Evolutionary conservation across 1,284 basidiomycete species (phyloP).

Genomic region (Amylostereum areolatum): DNA sequence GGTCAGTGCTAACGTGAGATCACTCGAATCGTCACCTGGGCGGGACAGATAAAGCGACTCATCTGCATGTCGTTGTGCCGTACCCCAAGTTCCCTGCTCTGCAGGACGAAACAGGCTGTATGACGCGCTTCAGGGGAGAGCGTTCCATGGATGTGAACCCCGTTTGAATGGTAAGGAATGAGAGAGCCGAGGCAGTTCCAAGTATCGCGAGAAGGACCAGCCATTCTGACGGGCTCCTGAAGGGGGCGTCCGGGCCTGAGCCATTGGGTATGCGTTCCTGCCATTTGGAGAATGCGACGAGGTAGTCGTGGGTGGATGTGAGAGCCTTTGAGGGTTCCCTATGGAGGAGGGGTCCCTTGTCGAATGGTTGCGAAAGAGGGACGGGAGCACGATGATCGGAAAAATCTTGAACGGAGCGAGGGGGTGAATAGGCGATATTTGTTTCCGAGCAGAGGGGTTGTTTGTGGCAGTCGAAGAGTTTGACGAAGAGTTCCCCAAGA

Average conservation of each 20-base stretch:
- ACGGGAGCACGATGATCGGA: conserved; percentile 7
- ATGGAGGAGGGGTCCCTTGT: conserved; percentile 11
- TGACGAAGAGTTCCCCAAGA: conserved; percentile 17
- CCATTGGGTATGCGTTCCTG: conserved; percentile 13
- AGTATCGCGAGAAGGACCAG: conserved; percentile 15
- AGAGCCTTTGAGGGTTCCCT: conserved; percentile 14
- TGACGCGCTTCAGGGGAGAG: conserved; percentile 17
- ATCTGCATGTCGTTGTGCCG: conserved; percentile 19
- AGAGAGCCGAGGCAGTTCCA: conserved; percentile 16
- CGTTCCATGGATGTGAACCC: conserved; percentile 17
- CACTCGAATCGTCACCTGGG: conserved; percentile 11
- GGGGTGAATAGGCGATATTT: conserved; percentile 14
- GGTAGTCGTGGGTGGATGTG: conserved; percentile 17
- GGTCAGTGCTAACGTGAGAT: conserved; percentile 13
- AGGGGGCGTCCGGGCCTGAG: background rate
- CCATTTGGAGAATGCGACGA: conserved; percentile 17
- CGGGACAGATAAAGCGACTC: conserved; percentile 17
- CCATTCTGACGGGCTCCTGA: conserved; percentile 7
- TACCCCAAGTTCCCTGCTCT: conserved; percentile 15
- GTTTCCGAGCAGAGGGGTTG: conserved; percentile 16
- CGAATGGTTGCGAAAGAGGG: conserved; percentile 17
- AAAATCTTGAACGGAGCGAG: conserved; percentile 2
- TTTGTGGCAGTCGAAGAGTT: conserved; percentile 19
- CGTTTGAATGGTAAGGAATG: conserved; percentile 19
- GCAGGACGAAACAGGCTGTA: conserved; percentile 13